These are phyloP conservation scores for Russula earlei DNA, from an alignment of 768 basidiomycete genomes.

Conservation along the genomic window DNA sequence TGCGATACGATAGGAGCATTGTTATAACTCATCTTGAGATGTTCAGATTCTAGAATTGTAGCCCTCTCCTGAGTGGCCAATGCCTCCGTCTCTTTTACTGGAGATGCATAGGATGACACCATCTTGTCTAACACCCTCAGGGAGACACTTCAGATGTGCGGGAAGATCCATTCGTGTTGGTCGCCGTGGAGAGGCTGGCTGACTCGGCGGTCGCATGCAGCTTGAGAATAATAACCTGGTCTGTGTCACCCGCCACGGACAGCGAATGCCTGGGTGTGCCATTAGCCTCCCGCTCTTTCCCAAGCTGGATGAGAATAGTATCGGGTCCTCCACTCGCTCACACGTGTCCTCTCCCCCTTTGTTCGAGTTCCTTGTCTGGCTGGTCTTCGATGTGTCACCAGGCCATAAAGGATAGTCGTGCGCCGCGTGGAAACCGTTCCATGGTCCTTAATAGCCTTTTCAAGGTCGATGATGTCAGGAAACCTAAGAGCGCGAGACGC, in stretches of 20 bases:
- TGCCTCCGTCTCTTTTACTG: background rate
- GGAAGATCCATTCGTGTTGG: background rate
- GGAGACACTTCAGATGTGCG: background rate
- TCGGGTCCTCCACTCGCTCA: slow-evolving; percentile 23
- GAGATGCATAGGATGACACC: background rate
- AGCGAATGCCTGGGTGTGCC: slow-evolving; percentile 13
- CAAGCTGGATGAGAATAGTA: slow-evolving; percentile 23
- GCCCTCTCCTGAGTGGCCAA: background rate
- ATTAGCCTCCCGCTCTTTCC: slow-evolving; percentile 20
- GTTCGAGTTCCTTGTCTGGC: too few relatives aligned
- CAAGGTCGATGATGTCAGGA: slow-evolving; percentile 40
- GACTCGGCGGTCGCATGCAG: slow-evolving; percentile 15
- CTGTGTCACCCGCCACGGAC: slow-evolving; percentile 23
- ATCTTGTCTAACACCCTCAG: background rate
- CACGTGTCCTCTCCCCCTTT: slow-evolving; percentile 5
- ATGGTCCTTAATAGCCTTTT: slow-evolving; percentile 35
- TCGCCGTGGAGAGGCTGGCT: slow-evolving; percentile 8
- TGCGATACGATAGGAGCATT: background rate
- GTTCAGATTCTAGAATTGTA: background rate
- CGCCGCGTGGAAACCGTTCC: slow-evolving; percentile 36
- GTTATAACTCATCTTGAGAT: slow-evolving; percentile 11
- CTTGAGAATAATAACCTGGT: slow-evolving; percentile 21
- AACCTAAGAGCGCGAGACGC: slow-evolving; percentile 40
- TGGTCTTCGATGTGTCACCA: slow-evolving; percentile 29
- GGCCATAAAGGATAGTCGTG: slow-evolving; percentile 38